phyloP scores from a whole-genome alignment of 1,284 basidiomycete genomes.

The Stygiomarasmius scandens region DNA sequence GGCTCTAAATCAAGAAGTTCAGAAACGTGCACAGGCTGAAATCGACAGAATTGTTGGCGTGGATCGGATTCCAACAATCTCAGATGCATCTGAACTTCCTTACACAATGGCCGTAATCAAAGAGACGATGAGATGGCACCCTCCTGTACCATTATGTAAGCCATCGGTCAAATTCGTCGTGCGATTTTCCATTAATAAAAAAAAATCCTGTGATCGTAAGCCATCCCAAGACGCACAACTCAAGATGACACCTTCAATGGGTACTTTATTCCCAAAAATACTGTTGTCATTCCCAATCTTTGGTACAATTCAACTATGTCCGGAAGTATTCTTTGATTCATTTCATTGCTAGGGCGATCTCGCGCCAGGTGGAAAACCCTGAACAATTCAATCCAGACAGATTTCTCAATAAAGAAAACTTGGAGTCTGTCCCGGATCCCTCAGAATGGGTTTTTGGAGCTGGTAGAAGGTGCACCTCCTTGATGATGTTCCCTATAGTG shows the following conservation, averaged over 20 bases:
- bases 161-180: too few species aligned
- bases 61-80: constrained; percentile 18
- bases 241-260: constrained; percentile 2
- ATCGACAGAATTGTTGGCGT: constrained; percentile 16
- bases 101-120: constrained; percentile 21
- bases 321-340: too few species aligned
- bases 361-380: constrained; percentile 8
- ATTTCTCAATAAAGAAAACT: constrained; percentile 5
- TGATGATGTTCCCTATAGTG: neutral
- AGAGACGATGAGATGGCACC: constrained; percentile 15
- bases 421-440: constrained; percentile 2
- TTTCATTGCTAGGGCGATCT: constrained; percentile 7
- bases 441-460: constrained; percentile 12
- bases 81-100: constrained; percentile 20
- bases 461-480: constrained; percentile 14
- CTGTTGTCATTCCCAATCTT: constrained; percentile 14
- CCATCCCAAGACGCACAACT: constrained; percentile 7
- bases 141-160: constrained; percentile 1
- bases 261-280: constrained; percentile 13
- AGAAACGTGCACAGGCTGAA: constrained; percentile 22
- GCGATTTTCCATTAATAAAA: too few species aligned
- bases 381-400: constrained; percentile 16
- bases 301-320: too few species aligned
- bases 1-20: constrained; percentile 24
- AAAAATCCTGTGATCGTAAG: neutral